These are phyloP conservation scores for Lolium multiflorum DNA, from an alignment of 176 grass and related monocot genomes.

Conservation along the genomic window DNA sequence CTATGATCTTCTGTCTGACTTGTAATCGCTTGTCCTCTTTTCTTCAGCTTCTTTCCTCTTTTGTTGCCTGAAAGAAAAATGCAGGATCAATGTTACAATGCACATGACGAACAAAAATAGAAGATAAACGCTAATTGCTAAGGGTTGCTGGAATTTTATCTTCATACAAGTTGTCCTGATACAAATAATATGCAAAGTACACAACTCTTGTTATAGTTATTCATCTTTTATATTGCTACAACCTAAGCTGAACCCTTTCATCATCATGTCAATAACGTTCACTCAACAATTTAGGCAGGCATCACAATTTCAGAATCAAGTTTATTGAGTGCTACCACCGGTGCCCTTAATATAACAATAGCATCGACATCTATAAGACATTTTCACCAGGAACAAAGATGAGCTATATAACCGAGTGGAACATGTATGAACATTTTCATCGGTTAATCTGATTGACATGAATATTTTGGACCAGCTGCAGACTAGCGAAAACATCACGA, in stretches of 20 bases:
- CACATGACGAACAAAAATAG: background rate
- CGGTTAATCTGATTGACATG: conserved; percentile 1
- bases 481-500: background rate
- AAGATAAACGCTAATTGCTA: background rate
- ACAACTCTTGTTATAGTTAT: background rate
- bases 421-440: background rate
- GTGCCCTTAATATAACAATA: background rate
- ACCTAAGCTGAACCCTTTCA: background rate
- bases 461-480: background rate
- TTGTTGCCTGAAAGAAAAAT: conserved; percentile 82
- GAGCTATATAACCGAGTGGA: background rate
- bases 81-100: conserved; percentile 23
- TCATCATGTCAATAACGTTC: background rate
- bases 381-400: background rate
- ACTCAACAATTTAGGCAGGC: background rate
- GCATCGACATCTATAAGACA: background rate
- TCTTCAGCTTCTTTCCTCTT: conserved; percentile 87
- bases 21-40: conserved; percentile 67
- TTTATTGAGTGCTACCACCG: background rate
- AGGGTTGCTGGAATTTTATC: background rate
- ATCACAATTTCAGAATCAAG: background rate
- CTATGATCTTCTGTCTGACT: conserved; percentile 78
- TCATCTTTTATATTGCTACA: background rate
- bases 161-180: background rate
- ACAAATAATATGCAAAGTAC: background rate